Evolutionary conservation across 2,329 filamentous ascomycete species (phyloP).

Genomic region (Calonectria honghensis): DNA sequence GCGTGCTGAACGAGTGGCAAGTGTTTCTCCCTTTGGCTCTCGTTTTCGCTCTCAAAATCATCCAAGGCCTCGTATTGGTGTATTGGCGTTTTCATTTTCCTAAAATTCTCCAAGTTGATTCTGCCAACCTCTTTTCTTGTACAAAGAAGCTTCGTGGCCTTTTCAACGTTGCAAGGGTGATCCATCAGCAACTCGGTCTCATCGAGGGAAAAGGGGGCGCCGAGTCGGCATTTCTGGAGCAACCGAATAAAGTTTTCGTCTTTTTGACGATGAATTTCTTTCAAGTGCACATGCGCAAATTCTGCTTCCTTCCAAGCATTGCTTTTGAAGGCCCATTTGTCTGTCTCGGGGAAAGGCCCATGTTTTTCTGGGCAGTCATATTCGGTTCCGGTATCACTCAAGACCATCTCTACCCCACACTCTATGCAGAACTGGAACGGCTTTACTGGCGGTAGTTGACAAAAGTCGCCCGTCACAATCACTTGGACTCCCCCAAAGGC

Average conservation of each 20-base stretch:
- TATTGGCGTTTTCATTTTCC: conserved; percentile 34
- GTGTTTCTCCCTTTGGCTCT: not conserved
- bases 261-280: conserved; percentile 74
- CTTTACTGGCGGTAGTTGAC: conserved; percentile 75
- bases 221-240: conserved; percentile 73
- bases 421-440: conserved; percentile 64
- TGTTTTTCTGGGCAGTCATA: conserved; percentile 59
- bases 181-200: conserved; percentile 68
- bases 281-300: conserved; percentile 72
- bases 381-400: not conserved
- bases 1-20: conserved; percentile 22
- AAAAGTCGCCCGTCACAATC: conserved; percentile 69
- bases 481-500: conserved; percentile 55
- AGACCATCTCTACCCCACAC: conserved; percentile 41
- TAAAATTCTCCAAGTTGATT: conserved; percentile 41
- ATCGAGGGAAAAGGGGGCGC: conserved; percentile 58
- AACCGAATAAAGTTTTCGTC: conserved; percentile 73
- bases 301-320: conserved; percentile 72
- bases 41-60: conserved; percentile 26
- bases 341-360: conserved; percentile 64
- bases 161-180: conserved; percentile 62
- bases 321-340: conserved; percentile 78
- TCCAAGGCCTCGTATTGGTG: conserved; percentile 39
- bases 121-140: conserved; percentile 37
- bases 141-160: conserved; percentile 44